Evolutionary conservation across 768 basidiomycete species (phyloP), one percentile per base, ranked within the genome.

Genomic region (Amanita muscaria): DNA sequence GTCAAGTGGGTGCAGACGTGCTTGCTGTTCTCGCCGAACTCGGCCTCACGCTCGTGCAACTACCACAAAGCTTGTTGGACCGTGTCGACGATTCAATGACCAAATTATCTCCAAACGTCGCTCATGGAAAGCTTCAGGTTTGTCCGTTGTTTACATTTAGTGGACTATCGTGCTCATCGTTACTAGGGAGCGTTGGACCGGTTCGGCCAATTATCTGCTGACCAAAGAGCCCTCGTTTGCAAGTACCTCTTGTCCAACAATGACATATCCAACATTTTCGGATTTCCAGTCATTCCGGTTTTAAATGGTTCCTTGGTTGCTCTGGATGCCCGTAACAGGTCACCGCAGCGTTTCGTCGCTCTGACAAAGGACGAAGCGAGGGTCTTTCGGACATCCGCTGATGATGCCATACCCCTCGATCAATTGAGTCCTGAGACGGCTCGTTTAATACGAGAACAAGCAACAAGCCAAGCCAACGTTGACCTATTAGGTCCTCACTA

Each of bases 201-300:
- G 0, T 47, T 64, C 15, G 32, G 24, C 5, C 21, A 18, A 6
- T 33, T 51, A 3, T 40, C 52, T 4, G 24, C 48, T 2, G 37
- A 31, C 2, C 51, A 52, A 16, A 38, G 49, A 11, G 15, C 35
- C 0, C 30, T 44, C 4, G 44, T 69, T 19, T 50, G 61, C 10
- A 45, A 47, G 3, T 74, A 69, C 47, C 59, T 73, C 0, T 51
- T 73, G 3, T 64, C 64, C 1, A 56, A 56, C 0, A 42, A 51
- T 0, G 51, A 66, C 19, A 39, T 71, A 14, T 45, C 48, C 14
- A 59, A 65, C 40, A 38, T 74, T 6, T 46, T 62, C 10, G 63
- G 59, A 1, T 53, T 74, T 2, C 70, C 69, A 2, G 43, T 74
- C 15, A 37, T 72, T 18, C 59, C 61, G 1, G 44, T 61, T 1